A percentile compares a stretch with the other conserved stretches of the same genome.
phyloP scores from a whole-genome alignment of 2,329 filamentous ascomycete species.

The Simplicillium aogashimaense region DNA sequence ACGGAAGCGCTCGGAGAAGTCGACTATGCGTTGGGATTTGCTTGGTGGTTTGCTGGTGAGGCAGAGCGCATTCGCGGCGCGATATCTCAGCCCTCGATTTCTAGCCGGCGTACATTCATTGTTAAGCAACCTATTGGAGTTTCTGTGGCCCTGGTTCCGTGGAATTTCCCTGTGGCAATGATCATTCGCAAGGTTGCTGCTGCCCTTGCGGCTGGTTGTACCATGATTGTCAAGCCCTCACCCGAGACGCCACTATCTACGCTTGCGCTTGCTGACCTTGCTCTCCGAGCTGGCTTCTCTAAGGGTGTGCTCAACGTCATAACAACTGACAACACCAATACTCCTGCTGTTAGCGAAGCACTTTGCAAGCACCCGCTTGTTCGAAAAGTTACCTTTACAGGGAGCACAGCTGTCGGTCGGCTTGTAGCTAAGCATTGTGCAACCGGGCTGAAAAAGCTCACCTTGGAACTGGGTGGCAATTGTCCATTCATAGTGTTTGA shows the following conservation, averaged over 20 bases:
- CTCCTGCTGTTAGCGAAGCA: conserved; percentile 61
- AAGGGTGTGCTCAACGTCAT: conserved; percentile 42
- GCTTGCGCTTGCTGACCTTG: conserved; percentile 75
- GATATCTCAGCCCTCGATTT: conserved; percentile 46
- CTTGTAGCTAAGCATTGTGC: conserved; percentile 45
- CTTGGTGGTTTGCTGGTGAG: conserved; percentile 45
- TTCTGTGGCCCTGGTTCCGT: too few relatives aligned
- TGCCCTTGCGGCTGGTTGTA: conserved; percentile 43
- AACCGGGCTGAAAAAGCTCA: conserved; percentile 62
- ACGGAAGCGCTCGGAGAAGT: conserved; percentile 43
- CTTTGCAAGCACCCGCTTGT: conserved; percentile 5
- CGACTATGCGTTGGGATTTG: conserved; percentile 42
- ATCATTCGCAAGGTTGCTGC: neutral
- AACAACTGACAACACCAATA: conserved; percentile 20
- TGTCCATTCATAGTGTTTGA: conserved; percentile 71
- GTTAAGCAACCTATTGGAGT: too few relatives aligned
- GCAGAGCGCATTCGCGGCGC: conserved; percentile 44
- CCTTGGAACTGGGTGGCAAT: conserved; percentile 65
- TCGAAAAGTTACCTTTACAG: too few relatives aligned
- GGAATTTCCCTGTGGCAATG: neutral
- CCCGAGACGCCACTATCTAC: conserved; percentile 84
- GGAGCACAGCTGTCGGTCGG: neutral
- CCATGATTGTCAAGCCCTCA: conserved; percentile 76
- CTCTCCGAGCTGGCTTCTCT: conserved; percentile 74
- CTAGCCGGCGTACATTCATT: conserved; percentile 32